Conservation (phyloP, 75 land plant genomes). For the Chamaecyparis obtusa region DNA sequence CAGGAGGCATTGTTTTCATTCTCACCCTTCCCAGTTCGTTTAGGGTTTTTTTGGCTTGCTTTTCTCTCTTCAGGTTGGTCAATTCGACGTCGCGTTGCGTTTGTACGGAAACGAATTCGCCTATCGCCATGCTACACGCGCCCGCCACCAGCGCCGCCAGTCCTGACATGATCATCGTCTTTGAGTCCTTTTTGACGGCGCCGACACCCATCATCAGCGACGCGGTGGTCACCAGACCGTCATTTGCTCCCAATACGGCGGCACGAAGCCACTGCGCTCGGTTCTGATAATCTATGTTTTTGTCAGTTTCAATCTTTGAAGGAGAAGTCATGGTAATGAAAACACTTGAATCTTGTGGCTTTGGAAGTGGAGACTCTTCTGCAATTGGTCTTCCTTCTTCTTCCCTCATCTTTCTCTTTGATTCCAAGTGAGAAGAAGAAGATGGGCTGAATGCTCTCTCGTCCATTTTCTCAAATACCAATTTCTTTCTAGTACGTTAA, state of each 20-base stretch:
- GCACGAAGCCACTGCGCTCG: constrained; percentile 85
- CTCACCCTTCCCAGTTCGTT: too few relatives aligned
- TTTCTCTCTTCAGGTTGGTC: constrained; percentile 6
- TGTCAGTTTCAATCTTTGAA: neutral
- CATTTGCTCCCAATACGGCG: constrained; percentile 83
- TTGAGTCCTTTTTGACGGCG: too few relatives aligned
- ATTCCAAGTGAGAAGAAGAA: neutral
- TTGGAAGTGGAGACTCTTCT: neutral
- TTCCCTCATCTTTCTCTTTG: neutral
- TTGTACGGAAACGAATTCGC: too few relatives aligned
- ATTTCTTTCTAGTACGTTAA: too few relatives aligned
- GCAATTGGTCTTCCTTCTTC: neutral
- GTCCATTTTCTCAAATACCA: neutral
- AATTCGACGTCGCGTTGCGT: too few relatives aligned
- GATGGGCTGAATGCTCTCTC: neutral
- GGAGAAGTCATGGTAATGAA: too few relatives aligned
- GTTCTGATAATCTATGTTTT: constrained; percentile 47
- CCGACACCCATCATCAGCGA: too few relatives aligned
- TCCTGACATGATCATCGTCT: too few relatives aligned
- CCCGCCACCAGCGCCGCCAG: too few relatives aligned
- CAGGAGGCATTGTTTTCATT: too few relatives aligned
- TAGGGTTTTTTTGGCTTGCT: neutral
- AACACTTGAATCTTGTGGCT: neutral
- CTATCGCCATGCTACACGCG: too few relatives aligned
- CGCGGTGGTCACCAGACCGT: constrained; percentile 67